A percentile compares a stretch with the other conserved stretches of the same genome.
These are phyloP conservation scores for Stemphylium vesicarium DNA, from an alignment of 2,329 filamentous ascomycete genomes.

Conservation along the genomic window DNA sequence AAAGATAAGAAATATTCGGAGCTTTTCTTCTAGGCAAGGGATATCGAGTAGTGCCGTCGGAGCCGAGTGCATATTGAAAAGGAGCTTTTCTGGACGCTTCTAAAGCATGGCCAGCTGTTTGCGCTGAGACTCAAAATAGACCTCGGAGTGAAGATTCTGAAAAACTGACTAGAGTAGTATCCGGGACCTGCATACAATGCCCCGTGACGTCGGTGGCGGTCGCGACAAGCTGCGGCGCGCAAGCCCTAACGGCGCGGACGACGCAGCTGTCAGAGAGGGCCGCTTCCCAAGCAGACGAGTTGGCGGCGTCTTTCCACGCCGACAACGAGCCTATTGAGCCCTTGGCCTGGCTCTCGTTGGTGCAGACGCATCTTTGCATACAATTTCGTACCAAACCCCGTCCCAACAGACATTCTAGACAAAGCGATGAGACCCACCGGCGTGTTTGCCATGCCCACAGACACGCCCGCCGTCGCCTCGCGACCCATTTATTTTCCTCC, in stretches of 20 bases:
- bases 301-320: constrained; percentile 1
- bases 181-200: constrained; percentile 16
- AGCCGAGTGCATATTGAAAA: not conserved
- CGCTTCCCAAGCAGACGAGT: not conserved
- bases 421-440: constrained; percentile 17
- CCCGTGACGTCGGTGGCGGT: constrained; percentile 15
- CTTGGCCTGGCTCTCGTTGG: constrained; percentile 5
- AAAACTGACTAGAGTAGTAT: not conserved
- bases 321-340: not conserved
- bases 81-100: not conserved
- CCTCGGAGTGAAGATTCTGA: not conserved
- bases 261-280: constrained; percentile 2
- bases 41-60: not conserved
- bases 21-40: not conserved
- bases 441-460: constrained; percentile 13
- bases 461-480: constrained; percentile 8
- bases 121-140: not conserved
- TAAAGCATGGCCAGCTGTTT: not conserved
- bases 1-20: constrained; percentile 6
- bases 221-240: not conserved
- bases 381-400: constrained; percentile 6
- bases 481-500: constrained; percentile 27
- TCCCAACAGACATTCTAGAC: constrained; percentile 25
- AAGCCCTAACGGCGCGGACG: constrained; percentile 4
- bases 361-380: not conserved